Conservation (phyloP, 176 grass and related monocot genomes). For the Miscanthus lutarioriparius region DNA sequence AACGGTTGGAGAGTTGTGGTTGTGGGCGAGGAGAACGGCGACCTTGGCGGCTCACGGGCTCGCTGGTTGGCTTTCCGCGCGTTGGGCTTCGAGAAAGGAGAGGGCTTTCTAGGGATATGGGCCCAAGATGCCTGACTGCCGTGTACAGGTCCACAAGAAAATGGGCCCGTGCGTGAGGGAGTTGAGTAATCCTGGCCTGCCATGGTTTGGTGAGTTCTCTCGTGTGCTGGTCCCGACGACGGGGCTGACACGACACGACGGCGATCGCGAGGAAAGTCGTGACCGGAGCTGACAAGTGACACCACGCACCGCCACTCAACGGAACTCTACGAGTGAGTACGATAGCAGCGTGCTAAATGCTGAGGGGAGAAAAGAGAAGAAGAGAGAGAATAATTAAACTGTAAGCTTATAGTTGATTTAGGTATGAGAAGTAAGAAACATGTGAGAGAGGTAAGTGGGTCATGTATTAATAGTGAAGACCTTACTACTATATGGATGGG, state of each 20-base stretch:
- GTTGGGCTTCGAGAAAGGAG: constrained; percentile 13
- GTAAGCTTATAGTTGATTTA: no score
- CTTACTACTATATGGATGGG: no score
- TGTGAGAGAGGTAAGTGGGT: no score
- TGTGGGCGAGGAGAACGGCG: background rate
- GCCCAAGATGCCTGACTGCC: background rate
- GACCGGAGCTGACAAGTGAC: no score
- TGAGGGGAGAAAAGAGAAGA: no score
- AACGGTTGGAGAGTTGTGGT: background rate
- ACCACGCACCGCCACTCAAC: no score
- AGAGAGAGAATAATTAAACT: no score
- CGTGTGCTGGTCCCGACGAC: background rate
- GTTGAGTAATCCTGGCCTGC: background rate
- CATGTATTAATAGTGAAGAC: no score
- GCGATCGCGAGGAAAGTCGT: background rate
- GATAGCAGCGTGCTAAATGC: no score
- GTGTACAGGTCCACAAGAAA: background rate
- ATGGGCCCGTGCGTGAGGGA: background rate
- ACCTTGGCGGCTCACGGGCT: background rate
- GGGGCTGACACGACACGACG: constrained; percentile 7
- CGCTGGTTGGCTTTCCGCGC: background rate
- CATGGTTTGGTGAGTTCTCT: background rate
- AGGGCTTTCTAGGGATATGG: background rate
- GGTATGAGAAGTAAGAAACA: no score
- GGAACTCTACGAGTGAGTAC: no score